Percentiles rank a stretch among this genome's conserved stretches.
phyloP scores from a whole-genome alignment of 176 grass and related monocot genomes.

The Secale cereale region DNA sequence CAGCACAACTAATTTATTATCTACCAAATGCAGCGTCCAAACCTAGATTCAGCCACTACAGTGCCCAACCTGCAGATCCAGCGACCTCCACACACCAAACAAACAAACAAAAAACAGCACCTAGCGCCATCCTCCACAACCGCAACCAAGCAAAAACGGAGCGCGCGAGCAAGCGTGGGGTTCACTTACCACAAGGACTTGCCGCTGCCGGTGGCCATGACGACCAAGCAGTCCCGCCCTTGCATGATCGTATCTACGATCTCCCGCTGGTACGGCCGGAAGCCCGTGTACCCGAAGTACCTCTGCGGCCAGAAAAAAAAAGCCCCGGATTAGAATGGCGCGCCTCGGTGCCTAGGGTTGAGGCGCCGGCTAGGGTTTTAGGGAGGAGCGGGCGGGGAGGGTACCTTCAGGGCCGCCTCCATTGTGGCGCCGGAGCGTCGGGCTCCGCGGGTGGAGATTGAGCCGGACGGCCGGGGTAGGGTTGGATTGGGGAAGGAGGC shows the following conservation, averaged over 20 bases:
- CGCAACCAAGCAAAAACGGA: neutral
- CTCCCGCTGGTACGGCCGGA: slow-evolving; percentile 77
- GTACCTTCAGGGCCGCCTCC: slow-evolving; percentile 68
- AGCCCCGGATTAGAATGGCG: neutral
- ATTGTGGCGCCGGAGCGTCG: slow-evolving; percentile 16
- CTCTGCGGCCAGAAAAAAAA: slow-evolving; percentile 33
- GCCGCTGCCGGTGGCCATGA: slow-evolving; percentile 98
- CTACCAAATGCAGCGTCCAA: neutral
- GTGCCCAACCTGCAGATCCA: neutral
- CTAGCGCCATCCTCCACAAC: neutral
- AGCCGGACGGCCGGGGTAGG: neutral
- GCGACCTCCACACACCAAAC: neutral
- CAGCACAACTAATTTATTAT: neutral
- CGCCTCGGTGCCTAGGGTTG: slow-evolving; percentile 12
- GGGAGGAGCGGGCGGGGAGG: neutral
- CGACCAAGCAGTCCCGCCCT: slow-evolving; percentile 73
- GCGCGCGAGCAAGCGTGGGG: neutral
- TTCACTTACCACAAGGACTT: slow-evolving; percentile 68
- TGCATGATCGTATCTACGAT: slow-evolving; percentile 61
- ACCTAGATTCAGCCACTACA: neutral
- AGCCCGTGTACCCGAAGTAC: slow-evolving; percentile 68
- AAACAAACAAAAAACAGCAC: neutral
- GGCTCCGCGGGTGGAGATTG: neutral
- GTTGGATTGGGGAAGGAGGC: neutral
- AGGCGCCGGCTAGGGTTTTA: slow-evolving; percentile 11